Percentiles rank a stretch among this genome's conserved stretches.
Conservation (phyloP, 225 moss, liverwort and hornwort genomes). For the Pseudoscleropodium purum region DNA sequence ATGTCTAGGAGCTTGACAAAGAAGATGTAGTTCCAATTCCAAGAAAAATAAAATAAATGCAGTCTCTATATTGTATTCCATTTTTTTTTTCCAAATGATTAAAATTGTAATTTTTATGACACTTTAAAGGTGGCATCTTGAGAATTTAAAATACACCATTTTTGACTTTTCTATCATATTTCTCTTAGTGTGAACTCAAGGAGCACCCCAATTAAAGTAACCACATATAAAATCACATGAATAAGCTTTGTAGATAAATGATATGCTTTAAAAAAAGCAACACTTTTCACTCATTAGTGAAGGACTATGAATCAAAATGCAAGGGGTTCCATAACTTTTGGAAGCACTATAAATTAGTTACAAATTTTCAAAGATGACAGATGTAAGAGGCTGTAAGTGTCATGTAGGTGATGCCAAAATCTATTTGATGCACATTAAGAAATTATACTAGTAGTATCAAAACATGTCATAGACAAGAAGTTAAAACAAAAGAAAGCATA, state of each 20-base stretch:
- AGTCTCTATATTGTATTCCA: background rate
- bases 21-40: background rate
- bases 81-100: background rate
- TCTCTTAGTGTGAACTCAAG: background rate
- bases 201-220: background rate
- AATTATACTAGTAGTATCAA: no score
- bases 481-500: no score
- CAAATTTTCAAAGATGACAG: no score
- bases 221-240: background rate
- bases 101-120: background rate
- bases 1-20: background rate
- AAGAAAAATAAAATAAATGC: no score
- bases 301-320: background rate
- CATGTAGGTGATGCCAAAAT: no score
- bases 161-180: background rate
- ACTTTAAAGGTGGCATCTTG: background rate
- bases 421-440: no score
- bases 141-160: no score
- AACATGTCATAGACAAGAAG: no score
- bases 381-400: no score
- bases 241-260: rapidly evolving
- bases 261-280: background rate
- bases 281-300: background rate
- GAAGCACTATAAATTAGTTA: background rate
- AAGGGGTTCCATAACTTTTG: background rate